Conservation (phyloP, 208 protist genomes). For the Trypanosoma melophagium region DNA sequence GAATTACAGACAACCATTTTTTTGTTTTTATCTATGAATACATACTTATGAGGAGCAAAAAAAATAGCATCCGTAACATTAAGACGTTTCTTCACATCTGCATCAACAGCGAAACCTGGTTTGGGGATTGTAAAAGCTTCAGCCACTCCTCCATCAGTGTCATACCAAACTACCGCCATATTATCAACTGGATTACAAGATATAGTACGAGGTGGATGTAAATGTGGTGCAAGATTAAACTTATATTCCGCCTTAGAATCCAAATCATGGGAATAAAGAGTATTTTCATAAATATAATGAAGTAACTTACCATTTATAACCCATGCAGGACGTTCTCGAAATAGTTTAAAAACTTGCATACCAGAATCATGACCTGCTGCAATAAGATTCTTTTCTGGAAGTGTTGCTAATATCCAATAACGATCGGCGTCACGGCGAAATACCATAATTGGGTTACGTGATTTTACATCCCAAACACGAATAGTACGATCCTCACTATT, state of each 20-base stretch:
- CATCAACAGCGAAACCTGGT: conserved; percentile 27
- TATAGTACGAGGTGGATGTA: conserved; percentile 55
- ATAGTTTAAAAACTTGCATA: conserved; percentile 98
- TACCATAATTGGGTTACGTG: conserved; percentile 73
- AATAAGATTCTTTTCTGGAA: conserved; percentile 94
- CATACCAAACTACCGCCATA: conserved; percentile 49
- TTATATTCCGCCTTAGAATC: conserved; percentile 36
- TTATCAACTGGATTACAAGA: conserved; percentile 67
- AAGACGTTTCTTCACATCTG: conserved; percentile 61
- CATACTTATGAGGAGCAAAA: conserved; percentile 95
- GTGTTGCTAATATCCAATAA: conserved; percentile 97
- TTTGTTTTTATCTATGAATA: conserved; percentile 83
- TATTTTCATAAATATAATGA: conserved; percentile 62
- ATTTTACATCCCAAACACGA: conserved; percentile 91
- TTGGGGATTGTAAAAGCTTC: conserved; percentile 39
- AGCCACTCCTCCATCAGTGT: conserved; percentile 29
- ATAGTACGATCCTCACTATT: conserved; percentile 96
- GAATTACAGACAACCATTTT: conserved; percentile 88
- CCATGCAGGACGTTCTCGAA: conserved; percentile 93
- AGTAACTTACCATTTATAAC: conserved; percentile 42
- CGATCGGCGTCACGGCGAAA: conserved; percentile 96
- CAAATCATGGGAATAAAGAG: conserved; percentile 50
- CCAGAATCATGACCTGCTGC: conserved; percentile 97
- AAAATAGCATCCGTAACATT: conserved; percentile 83
- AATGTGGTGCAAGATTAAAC: conserved; percentile 29